A percentile compares a stretch with the other conserved stretches of the same genome.
Conservation (phyloP, 345 rosid species). For the Rubroshorea leprosula region DNA sequence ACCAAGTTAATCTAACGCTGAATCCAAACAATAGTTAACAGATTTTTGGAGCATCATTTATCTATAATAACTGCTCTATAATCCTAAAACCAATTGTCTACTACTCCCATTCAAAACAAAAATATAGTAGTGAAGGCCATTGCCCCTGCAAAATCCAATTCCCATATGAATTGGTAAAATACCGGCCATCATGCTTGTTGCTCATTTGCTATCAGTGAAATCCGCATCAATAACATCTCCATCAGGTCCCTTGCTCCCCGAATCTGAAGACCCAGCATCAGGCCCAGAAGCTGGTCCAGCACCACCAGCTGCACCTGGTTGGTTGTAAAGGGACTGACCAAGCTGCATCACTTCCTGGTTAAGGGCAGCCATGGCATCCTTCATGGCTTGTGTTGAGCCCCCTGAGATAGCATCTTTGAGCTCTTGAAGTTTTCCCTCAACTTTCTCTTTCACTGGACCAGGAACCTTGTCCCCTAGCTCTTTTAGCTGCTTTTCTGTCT, state of each 20-base stretch:
- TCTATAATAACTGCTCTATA: constrained; percentile 4
- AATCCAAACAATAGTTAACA: neutral
- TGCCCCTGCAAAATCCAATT: constrained; percentile 15
- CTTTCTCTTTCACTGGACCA: constrained; percentile 78
- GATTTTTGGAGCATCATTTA: neutral
- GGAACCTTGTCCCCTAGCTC: constrained; percentile 93
- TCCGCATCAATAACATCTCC: constrained; percentile 93
- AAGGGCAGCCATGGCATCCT: constrained; percentile 78
- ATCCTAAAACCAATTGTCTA: constrained; percentile 11
- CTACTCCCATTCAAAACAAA: constrained; percentile 12
- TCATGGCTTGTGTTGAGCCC: constrained; percentile 66
- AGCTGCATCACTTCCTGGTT: constrained; percentile 96
- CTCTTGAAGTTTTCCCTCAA: constrained; percentile 75
- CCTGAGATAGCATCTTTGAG: constrained; percentile 67
- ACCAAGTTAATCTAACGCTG: too few species aligned
- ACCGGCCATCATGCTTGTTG: neutral
- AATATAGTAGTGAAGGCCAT: too few species aligned
- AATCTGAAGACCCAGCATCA: constrained; percentile 49
- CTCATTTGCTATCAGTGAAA: constrained; percentile 85
- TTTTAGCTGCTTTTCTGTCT: constrained; percentile 91
- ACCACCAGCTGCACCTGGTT: constrained; percentile 62
- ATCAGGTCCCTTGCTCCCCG: constrained; percentile 53
- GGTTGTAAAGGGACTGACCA: constrained; percentile 90
- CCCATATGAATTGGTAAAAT: too few species aligned
- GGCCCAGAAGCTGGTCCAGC: constrained; percentile 60